Base-by-base conservation (phyloP, 352 stramenopile genomes). In the Phytophthora pluvialis region DNA sequence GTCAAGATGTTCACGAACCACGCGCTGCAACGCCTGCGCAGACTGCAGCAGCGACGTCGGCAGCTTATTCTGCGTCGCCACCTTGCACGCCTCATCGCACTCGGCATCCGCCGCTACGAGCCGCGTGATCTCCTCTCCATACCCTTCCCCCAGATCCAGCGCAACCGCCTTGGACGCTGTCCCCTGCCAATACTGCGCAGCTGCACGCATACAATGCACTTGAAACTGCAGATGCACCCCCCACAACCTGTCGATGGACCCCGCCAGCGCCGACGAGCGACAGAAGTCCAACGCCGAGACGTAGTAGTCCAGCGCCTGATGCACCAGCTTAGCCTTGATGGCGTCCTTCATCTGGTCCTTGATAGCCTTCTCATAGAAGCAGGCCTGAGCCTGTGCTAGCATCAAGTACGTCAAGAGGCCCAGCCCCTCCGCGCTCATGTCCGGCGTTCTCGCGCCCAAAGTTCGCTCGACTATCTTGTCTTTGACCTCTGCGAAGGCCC, bases 301-400 rank as follows among this genome's bases (percentile, higher is more conserved):
- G 67, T 93, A 93, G 28, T 81, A 86, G 38, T 89, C 83, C 48
- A 87, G 77, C 31, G 84, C 82, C 62, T 96, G 85, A 50, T 88
- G 77, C 56, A 90, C 88, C 16, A 96, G 71, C 56, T 94, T 96
- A 18, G 88, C 77, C 73, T 94, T 92, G 57, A 96, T 83, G 10
- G 63, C 77, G 58, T 93, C 77, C 43, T 92, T 93, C 78, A 92
- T 89, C 51, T 86, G 73, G 68, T 97, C 90, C 49, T 93, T 94
- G 29, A 97, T 90, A 16, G 89, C 83, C 64, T 97, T 97, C 63
- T 97, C 88, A 64, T 97, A 97, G 54, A 97, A 97, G 52, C 90
- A 97, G n/a, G 89, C 88, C 59, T 96, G 88, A 21, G 86, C 86
- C 65, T 96, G 88, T 13, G 86, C 88, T 15, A 96, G 73, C 86